Evolutionary conservation across 2,329 filamentous ascomycete genomes (phyloP).

Genomic region (Trichoderma endophyticum): DNA sequence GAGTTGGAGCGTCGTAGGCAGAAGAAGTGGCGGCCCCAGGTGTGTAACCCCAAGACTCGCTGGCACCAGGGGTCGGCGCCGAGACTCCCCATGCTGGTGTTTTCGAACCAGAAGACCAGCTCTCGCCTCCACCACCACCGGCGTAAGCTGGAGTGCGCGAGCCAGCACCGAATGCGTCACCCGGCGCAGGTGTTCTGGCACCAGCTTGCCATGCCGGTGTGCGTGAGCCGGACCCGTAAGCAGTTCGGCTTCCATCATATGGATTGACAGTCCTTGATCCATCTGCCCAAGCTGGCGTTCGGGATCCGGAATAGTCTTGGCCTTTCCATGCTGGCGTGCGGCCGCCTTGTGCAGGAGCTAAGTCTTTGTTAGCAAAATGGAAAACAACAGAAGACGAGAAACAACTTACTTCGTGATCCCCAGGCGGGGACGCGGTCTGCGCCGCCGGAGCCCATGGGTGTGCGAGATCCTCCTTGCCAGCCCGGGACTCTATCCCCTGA

Average conservation of each 20-base stretch:
- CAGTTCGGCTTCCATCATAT: constrained; percentile 70
- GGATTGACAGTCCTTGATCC: constrained; percentile 66
- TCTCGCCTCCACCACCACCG: constrained; percentile 46
- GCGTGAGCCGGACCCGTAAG: constrained; percentile 70
- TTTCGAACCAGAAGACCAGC: constrained; percentile 67
- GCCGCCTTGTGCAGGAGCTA: constrained; percentile 54
- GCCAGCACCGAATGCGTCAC: constrained; percentile 62
- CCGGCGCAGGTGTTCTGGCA: constrained; percentile 63
- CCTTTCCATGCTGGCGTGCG: constrained; percentile 63
- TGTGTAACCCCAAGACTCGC: constrained; percentile 60
- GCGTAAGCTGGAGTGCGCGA: constrained; percentile 67
- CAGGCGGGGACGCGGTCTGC: constrained; percentile 74
- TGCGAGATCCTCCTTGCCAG: constrained; percentile 66
- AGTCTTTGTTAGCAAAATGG: constrained; percentile 30
- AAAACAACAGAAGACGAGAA: background rate
- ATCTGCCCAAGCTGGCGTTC: constrained; percentile 69
- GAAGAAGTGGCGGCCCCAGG: constrained; percentile 45
- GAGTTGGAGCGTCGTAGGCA: constrained; percentile 68
- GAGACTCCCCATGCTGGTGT: constrained; percentile 70
- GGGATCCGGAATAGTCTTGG: constrained; percentile 51
- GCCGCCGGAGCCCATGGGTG: constrained; percentile 58
- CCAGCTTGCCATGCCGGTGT: constrained; percentile 79
- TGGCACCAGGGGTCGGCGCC: constrained; percentile 57
- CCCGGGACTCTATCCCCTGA: constrained; percentile 47
- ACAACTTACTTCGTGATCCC: constrained; percentile 64